Percentiles rank a stretch among this genome's conserved stretches.
phyloP scores from a whole-genome alignment of 2,329 filamentous ascomycete species.

The Mycogone perniciosa region DNA sequence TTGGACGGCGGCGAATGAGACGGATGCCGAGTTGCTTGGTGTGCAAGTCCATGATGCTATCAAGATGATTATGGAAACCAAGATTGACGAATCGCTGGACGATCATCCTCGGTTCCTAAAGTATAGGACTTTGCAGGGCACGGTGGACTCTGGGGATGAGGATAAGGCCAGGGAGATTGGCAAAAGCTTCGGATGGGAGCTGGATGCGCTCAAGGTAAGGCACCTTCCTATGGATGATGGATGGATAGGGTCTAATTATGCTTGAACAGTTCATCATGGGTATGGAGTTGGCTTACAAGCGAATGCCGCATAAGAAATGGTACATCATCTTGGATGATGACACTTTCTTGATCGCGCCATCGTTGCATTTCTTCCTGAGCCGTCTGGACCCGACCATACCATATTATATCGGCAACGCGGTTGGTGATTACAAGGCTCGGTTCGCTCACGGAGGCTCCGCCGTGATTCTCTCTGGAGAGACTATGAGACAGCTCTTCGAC shows the following conservation, averaged over 20 bases:
- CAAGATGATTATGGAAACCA: constrained; percentile 28
- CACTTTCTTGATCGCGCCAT: constrained; percentile 46
- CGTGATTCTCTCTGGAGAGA: constrained; percentile 45
- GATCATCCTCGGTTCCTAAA: constrained; percentile 33
- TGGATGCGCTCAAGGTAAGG: constrained; percentile 44
- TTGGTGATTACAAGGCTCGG: constrained; percentile 48
- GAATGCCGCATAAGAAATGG: constrained; percentile 51
- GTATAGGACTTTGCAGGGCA: constrained; percentile 33
- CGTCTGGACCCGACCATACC: constrained; percentile 42
- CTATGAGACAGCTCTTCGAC: constrained; percentile 41
- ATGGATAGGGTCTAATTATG: not conserved
- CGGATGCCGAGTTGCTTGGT: constrained; percentile 25
- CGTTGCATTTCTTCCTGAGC: constrained; percentile 41
- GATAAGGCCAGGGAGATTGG: constrained; percentile 32
- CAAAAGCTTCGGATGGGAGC: constrained; percentile 39
- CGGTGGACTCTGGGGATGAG: constrained; percentile 33
- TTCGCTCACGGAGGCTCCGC: constrained; percentile 54
- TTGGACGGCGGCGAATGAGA: constrained; percentile 35
- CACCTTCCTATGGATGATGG: constrained; percentile 5
- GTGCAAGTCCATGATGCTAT: constrained; percentile 38
- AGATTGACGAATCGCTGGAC: constrained; percentile 21
- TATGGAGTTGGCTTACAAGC: constrained; percentile 45
- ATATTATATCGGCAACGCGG: constrained; percentile 50
- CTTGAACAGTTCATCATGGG: constrained; percentile 44
- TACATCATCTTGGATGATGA: constrained; percentile 54